These are phyloP conservation scores for Hanseniaspora vineae DNA, from an alignment of 805 yeast species.

Conservation along the genomic window DNA sequence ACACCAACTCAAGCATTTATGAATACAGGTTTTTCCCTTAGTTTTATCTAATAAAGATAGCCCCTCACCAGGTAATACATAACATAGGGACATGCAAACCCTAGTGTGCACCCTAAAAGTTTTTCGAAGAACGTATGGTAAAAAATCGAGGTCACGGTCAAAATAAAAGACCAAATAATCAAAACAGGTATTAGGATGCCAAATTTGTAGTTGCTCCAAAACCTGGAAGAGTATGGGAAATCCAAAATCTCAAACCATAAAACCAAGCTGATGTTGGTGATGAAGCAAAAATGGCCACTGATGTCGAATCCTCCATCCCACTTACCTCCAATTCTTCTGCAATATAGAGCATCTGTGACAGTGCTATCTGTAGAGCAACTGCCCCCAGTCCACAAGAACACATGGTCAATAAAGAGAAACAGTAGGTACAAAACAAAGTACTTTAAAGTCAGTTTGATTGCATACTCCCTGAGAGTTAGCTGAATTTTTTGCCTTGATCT, in stretches of 20 bases:
- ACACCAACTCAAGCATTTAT: not conserved
- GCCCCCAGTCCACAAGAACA: constrained; percentile 25
- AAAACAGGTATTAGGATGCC: constrained; percentile 10
- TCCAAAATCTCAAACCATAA: constrained; percentile 24
- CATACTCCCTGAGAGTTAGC: constrained; percentile 11
- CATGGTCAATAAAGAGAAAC: constrained; percentile 20
- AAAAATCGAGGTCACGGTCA: constrained; percentile 65
- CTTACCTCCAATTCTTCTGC: constrained; percentile 20
- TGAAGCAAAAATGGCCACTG: constrained; percentile 39
- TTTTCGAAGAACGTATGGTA: constrained; percentile 75
- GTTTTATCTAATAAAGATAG: not conserved
- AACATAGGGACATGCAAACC: constrained; percentile 36
- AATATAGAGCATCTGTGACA: constrained; percentile 21
- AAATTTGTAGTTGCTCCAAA: constrained; percentile 7
- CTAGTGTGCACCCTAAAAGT: constrained; percentile 52
- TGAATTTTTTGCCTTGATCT: not conserved
- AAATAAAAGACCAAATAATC: constrained; percentile 38
- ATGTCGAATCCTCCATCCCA: constrained; percentile 42
- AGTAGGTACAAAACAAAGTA: constrained; percentile 11
- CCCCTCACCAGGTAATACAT: constrained; percentile 27
- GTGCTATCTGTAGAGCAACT: constrained; percentile 13
- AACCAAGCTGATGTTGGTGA: constrained; percentile 30
- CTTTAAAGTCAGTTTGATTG: constrained; percentile 17
- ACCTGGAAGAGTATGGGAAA: constrained; percentile 2
- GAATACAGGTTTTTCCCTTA: not conserved